Conservation (phyloP, 805 yeast genomes). For the Candida fluviatilis region DNA sequence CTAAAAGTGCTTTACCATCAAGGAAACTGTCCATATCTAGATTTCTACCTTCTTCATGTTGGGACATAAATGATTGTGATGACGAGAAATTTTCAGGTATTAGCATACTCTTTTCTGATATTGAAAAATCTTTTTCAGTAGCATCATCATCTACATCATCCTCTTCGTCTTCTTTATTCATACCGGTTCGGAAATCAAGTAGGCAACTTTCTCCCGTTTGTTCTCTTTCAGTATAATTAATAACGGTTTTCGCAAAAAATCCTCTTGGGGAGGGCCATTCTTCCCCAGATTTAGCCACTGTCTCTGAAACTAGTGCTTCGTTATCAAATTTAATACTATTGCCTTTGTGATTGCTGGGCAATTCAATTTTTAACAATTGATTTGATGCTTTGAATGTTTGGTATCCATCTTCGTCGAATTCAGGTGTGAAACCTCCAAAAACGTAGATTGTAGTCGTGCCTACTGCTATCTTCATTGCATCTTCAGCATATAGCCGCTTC, state of each 20-base stretch:
- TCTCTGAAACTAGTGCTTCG: constrained; percentile 15
- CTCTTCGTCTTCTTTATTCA: too few species aligned
- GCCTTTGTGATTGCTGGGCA: constrained; percentile 19
- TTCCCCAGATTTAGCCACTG: constrained; percentile 8
- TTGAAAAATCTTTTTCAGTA: neutral
- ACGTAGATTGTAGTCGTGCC: constrained; percentile 26
- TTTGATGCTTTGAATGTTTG: constrained; percentile 25
- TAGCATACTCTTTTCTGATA: neutral
- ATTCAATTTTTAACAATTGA: constrained; percentile 33
- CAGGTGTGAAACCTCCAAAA: constrained; percentile 34
- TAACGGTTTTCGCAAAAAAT: constrained; percentile 30
- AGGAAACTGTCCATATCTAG: constrained; percentile 16
- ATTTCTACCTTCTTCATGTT: neutral
- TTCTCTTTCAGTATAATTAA: constrained; percentile 15
- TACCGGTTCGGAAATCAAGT: neutral
- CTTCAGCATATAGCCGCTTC: constrained; percentile 12
- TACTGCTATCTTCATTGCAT: constrained; percentile 13
- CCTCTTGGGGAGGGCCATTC: constrained; percentile 37
- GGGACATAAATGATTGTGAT: constrained; percentile 1
- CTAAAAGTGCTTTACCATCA: constrained; percentile 24
- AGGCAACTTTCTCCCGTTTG: neutral
- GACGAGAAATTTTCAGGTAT: neutral
- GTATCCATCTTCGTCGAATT: constrained; percentile 11
- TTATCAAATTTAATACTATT: constrained; percentile 6
- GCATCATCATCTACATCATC: constrained; percentile 1